Base-by-base conservation (phyloP, 257 asterid genomes). In the Nicotiana sylvestris region DNA sequence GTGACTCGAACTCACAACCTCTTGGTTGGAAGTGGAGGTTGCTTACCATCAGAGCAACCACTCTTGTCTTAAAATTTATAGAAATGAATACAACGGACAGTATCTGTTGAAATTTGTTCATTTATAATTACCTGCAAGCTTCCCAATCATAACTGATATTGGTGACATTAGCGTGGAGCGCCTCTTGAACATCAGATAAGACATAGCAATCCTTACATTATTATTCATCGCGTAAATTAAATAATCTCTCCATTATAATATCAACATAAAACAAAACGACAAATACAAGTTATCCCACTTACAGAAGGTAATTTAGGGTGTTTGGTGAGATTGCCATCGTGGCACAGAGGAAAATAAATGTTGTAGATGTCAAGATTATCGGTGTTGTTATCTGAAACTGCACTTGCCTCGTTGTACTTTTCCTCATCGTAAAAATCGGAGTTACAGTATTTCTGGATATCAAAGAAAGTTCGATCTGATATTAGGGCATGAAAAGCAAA, bases 391-490 rank as follows among this genome's bases (percentile, higher is more conserved):
- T 27, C 15, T 49, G 37, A 4, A 51, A 29, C 11, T 49, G 7
- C 43, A 51, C 0, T 3, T 7, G 80, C 64, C 1, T 0, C 2
- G 2, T 2, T 0, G 27, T 64, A 76, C 46, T 51, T 76, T 12
- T 12, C 16, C 80, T 13, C 6, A 10, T 76, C 29, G 64, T 76
- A 27, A 46, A 21, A 2, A n/a, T 7, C 17, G 25, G 16, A 58
- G 35, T 67, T 69, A 57, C 83, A 85, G 16, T 83, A 46, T 1
- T 65, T 69, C 32, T 57, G 8, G 51, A 82, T 25, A 9, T 29
- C 86, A 16, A 27, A 30, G 33, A 64, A 21, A 10, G 84, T 86
- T 66, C 74, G 82, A 30, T 86, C 82, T 16, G 88, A 85, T n/a
- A 82, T 85, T 4, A 85, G 9, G 4, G 80, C 83, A 72, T 79